Conservation (phyloP, 1,284 basidiomycete genomes). For the Pascua sp. region DNA sequence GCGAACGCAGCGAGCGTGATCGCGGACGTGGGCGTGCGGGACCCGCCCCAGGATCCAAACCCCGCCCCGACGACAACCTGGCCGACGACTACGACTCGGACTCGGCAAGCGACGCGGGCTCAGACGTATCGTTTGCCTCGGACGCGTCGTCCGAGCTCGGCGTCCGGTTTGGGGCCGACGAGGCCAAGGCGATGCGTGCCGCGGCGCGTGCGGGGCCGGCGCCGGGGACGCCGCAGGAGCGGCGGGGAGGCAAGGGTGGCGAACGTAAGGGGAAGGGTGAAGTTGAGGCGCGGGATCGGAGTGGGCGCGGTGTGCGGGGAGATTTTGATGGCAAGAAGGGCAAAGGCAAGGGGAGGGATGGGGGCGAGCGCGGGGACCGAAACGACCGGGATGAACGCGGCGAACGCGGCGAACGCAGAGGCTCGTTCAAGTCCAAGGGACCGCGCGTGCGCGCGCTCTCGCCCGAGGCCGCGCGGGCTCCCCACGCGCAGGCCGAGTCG, state of each 20-base stretch:
- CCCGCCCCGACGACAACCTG: not conserved
- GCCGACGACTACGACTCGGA: constrained; percentile 9
- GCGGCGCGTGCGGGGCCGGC: constrained; percentile 1
- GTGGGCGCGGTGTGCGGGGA: no score
- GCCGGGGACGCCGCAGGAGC: not conserved
- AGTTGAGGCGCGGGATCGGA: constrained; percentile 1
- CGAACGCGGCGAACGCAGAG: no score
- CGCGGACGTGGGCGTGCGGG: not conserved
- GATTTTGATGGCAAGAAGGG: no score
- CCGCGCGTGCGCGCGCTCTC: constrained; percentile 9
- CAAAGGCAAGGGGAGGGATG: no score
- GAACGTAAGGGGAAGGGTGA: constrained; percentile 4
- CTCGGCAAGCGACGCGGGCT: not conserved
- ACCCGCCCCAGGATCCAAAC: no score
- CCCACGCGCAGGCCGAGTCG: not conserved
- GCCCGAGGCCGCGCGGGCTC: not conserved
- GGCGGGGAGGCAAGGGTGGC: not conserved
- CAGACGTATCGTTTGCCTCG: constrained; percentile 1
- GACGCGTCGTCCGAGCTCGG: constrained; percentile 6
- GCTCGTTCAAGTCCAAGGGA: no score
- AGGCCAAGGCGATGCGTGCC: constrained; percentile 2
- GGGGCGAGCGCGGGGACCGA: no score
- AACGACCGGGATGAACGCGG: no score
- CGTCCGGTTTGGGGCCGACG: not conserved
- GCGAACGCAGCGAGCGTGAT: not conserved